Evolutionary conservation across 2,329 filamentous ascomycete genomes (phyloP).

Genomic region (Talaromyces sp.): DNA sequence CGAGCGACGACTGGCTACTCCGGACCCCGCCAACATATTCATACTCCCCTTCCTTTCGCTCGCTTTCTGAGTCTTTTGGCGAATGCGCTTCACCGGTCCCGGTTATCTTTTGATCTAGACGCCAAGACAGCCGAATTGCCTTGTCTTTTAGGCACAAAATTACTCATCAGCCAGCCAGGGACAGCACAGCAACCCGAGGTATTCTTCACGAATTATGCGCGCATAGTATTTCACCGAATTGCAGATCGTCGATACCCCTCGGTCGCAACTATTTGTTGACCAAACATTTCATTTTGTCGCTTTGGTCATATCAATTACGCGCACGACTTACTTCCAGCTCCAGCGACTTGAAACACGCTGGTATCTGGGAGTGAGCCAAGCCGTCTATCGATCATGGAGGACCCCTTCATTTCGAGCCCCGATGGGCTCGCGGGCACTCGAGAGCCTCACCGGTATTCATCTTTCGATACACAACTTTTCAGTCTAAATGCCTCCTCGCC

Average conservation of each 20-base stretch:
- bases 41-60: conserved; percentile 1
- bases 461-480: conserved; percentile 77
- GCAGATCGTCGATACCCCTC: background rate
- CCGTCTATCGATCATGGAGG: conserved; percentile 38
- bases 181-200: background rate
- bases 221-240: background rate
- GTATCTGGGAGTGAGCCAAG: conserved; percentile 20
- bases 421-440: conserved; percentile 41
- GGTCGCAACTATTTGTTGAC: background rate
- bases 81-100: background rate
- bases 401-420: conserved; percentile 57
- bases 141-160: conserved; percentile 12
- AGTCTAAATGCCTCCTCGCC: conserved; percentile 78
- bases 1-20: background rate
- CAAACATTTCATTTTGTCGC: background rate
- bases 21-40: background rate
- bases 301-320: conserved; percentile 9
- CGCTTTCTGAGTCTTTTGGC: background rate
- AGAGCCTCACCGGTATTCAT: conserved; percentile 67
- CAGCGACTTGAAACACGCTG: conserved; percentile 16
- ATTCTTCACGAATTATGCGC: conserved; percentile 5
- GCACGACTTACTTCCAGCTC: conserved; percentile 15
- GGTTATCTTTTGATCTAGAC: background rate
- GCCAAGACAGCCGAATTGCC: conserved; percentile 11
- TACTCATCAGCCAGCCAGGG: background rate